Evolutionary conservation across 306 rosid species (phyloP).

Genomic region (Adenanthera pavonina): DNA sequence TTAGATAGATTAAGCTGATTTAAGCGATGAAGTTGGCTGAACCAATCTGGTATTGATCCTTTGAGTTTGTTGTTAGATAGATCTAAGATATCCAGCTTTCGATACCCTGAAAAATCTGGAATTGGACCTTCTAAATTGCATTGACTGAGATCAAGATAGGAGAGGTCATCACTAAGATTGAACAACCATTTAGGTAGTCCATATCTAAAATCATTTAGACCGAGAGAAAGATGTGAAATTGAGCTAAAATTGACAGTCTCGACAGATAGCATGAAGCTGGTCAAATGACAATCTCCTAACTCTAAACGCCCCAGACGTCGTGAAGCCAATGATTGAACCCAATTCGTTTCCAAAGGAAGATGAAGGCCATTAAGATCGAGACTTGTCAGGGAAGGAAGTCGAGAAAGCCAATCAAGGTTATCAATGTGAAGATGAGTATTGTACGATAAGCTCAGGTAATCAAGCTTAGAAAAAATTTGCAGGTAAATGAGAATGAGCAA

Average conservation of each 20-base stretch:
- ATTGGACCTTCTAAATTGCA: background rate
- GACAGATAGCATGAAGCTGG: background rate
- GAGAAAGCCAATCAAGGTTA: background rate
- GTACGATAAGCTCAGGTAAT: too few relatives aligned
- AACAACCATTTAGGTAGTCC: background rate
- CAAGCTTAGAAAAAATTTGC: too few relatives aligned
- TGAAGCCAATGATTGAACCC: background rate
- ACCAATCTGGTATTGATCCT: background rate
- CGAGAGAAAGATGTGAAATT: background rate
- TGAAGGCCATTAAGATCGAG: background rate
- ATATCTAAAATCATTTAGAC: background rate
- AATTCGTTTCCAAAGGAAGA: background rate
- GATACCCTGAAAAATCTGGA: background rate
- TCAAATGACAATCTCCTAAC: background rate
- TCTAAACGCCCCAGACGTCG: rapidly evolving
- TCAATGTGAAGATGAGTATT: too few relatives aligned
- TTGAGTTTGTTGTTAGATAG: background rate
- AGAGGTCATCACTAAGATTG: background rate
- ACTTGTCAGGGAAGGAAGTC: background rate
- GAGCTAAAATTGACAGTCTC: background rate
- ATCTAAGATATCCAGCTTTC: background rate
- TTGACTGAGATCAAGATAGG: background rate
- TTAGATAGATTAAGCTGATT: background rate
- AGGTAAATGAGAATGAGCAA: too few relatives aligned
- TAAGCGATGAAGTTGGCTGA: background rate